Evolutionary conservation across 208 protist species (phyloP), one percentile per base, ranked within the genome.

Genomic region (Blastocrithidia nonstop): DNA sequence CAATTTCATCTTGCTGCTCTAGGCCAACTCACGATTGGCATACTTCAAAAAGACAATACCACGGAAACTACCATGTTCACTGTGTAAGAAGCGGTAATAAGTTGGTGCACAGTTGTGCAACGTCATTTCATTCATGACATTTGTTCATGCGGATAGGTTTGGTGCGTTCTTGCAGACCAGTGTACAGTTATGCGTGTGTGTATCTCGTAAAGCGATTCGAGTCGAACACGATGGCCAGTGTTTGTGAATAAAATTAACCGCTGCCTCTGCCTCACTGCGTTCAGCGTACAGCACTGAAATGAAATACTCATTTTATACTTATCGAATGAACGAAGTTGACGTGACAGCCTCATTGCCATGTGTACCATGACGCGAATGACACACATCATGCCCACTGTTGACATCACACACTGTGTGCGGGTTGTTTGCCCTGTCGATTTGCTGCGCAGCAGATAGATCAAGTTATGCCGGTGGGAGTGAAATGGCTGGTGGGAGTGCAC

Each of bases 1-100:
- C 26, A 86, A 64, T 3, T 63, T 59, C 9, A 92, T 45, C 54
- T 96, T 98, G 33, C 73, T 76, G 27, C 98, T 88, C 54, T 89
- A 65, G 7, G 71, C 78, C 32, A 86, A 74, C 29, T 95, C 92
- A 57, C 96, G 96, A 42, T 68, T 74, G 16, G 92, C 74, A 61
- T 86, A 89, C 59, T 86, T 89, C 25, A 79, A 54, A 54, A 84
- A 89, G 26, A 85, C 47, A 9, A 89, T 73, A 22, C 71, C 71
- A 38, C 84, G 85, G 59, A 77, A 89, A n/a, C 78, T 67, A 4
- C 80, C 80, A 13, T 76, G 68, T 19, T 89, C 80, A 32, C 75
- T 64, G 43, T 76, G 74, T 50, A 82, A 76, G 22, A 89, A 59
- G 3, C 80, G 75, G 43, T 86, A 72, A 49, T 89, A 89, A 5